Percentiles rank a stretch among this genome's conserved stretches.
phyloP scores from a whole-genome alignment of 75 land plant species.

The Cunninghamia lanceolata region DNA sequence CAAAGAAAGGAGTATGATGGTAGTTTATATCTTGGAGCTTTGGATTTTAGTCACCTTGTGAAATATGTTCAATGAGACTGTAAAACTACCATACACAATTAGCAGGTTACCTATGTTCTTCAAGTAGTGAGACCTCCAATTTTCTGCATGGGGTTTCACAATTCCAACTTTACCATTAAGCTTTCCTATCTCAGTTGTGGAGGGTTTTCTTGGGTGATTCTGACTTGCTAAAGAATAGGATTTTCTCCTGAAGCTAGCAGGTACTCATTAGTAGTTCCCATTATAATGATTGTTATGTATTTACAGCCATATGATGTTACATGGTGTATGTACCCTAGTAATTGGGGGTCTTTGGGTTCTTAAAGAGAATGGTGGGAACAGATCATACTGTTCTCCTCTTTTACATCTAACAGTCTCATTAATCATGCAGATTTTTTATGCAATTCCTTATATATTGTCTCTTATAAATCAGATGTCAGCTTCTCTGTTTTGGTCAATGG shows the following conservation, averaged over 20 bases:
- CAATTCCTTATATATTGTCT: constrained; percentile 43
- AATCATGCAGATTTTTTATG: constrained; percentile 39
- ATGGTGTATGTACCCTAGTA: too few relatives aligned
- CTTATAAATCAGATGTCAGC: constrained; percentile 60
- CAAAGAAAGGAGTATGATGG: constrained; percentile 15
- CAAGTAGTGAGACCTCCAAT: constrained; percentile 18
- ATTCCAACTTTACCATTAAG: constrained; percentile 18
- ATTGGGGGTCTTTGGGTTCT: too few relatives aligned
- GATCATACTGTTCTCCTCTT: too few relatives aligned
- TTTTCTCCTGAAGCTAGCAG: constrained; percentile 30
- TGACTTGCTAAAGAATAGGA: constrained; percentile 24
- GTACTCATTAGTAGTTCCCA: not conserved
- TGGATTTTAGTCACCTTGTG: constrained; percentile 16
- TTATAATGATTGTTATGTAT: too few relatives aligned
- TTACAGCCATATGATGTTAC: too few relatives aligned
- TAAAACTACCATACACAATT: constrained; percentile 29
- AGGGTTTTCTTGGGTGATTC: constrained; percentile 17
- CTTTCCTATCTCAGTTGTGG: constrained; percentile 25
- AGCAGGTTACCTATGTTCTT: constrained; percentile 22
- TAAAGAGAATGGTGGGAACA: too few relatives aligned
- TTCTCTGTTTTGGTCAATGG: constrained; percentile 51
- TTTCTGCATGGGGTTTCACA: constrained; percentile 25
- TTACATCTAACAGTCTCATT: not conserved
- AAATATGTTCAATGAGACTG: constrained; percentile 32
- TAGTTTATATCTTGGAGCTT: constrained; percentile 15